Conservation (phyloP, 371 early-diverging fungal genomes). For the Fennellomyces sp. region DNA sequence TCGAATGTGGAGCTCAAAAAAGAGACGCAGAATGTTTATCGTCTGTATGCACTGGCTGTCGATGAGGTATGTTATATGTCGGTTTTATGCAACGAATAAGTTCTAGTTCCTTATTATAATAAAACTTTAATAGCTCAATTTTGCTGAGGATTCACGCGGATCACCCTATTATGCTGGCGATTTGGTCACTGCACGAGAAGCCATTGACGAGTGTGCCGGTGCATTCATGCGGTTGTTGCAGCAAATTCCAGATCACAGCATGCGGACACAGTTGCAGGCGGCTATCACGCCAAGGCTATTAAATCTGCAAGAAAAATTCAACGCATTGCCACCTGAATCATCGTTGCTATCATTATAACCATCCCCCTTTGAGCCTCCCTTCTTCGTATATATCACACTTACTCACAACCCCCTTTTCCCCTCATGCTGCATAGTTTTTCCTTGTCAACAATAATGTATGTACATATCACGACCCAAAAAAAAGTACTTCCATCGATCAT, state of each 20-base stretch:
- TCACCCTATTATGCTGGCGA: conserved; percentile 47
- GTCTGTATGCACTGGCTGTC: conserved; percentile 14
- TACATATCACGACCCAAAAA: not conserved
- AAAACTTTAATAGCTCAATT: conserved; percentile 16
- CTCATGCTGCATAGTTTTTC: not conserved
- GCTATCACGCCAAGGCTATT: conserved; percentile 28
- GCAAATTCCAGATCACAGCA: conserved; percentile 17
- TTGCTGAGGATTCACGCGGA: conserved; percentile 46
- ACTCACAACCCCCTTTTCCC: not conserved
- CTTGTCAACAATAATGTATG: conserved; percentile 2
- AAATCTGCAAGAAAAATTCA: conserved; percentile 25
- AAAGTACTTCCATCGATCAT: not conserved
- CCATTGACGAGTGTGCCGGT: conserved; percentile 30
- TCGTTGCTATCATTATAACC: not conserved
- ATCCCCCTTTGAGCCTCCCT: not conserved
- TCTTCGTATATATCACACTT: not conserved
- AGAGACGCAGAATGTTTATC: conserved; percentile 5
- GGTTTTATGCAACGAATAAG: too few relatives aligned
- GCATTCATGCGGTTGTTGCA: conserved; percentile 27
- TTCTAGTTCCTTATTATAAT: not conserved
- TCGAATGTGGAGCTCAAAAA: conserved; percentile 7
- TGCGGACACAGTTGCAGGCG: conserved; percentile 25
- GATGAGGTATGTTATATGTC: conserved; percentile 14
- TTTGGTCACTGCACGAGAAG: conserved; percentile 39
- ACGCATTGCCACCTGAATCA: conserved; percentile 22